Evolutionary conservation across 2,329 filamentous ascomycete species (phyloP), one percentile per base, ranked within the genome.

Genomic region (Aspergillaceae sp.): DNA sequence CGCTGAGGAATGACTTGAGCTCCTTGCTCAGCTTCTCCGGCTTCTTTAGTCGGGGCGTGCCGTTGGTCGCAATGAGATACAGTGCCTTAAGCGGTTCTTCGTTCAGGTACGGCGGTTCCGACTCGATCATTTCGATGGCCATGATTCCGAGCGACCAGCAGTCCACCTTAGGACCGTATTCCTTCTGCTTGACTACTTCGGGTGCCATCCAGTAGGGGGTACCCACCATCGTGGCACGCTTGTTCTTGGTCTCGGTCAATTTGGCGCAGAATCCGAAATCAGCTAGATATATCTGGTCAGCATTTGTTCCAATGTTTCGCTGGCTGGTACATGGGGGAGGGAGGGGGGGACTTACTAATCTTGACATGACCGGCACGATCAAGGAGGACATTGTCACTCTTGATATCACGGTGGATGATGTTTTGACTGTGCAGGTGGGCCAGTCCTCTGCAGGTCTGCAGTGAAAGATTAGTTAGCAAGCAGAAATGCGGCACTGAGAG

Each of bases 141-240:
- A 97, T 98, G 71, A 98, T 98, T 62, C 92, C 92, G 51, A 98
- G 75, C 29, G 90, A 96, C 92, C 92, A 98, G 63, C 97, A 95
- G 64, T 98, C 92, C 52, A 97, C 92, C 76, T 97, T 97, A 63
- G 87, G 86, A 35, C 91, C 92, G 62, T 98, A 98, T 69, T 96
- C 91, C 74, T 97, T 97, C 68, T 97, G 92, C 74, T 97, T 97
- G 65, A 98, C 92, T 40, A 98, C 92, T 69, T 98, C 92, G 34
- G 92, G 92, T 6, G 92, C 92, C 92, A 98, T 98, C 92, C 92
- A 98, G 76, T 97, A 98, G 10, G 92, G 92, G 32, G 92, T 98
- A 54, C 92, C 92, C 46, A 98, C 92, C 92, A 98, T 97, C 48
- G 92, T 98, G 38, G 91, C 90, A 67, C 92, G 90, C 77, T 98